phyloP scores from a whole-genome alignment of 345 rosid genomes.

The Populus ilicifolia region DNA sequence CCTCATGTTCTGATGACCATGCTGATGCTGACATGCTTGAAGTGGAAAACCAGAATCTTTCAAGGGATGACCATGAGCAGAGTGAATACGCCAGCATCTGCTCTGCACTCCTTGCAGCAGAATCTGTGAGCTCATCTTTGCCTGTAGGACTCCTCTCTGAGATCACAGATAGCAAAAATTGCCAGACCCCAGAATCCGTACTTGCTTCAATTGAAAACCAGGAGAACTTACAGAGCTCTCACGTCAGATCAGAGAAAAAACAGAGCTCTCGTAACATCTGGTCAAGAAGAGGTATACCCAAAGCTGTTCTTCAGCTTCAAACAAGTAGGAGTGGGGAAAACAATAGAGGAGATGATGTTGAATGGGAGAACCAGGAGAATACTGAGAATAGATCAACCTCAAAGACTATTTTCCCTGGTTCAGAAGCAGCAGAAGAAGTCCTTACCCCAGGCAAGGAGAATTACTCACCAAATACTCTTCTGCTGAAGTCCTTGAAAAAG shows the following conservation, averaged over 20 bases:
- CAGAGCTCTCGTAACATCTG: constrained; percentile 42
- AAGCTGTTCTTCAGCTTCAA: constrained; percentile 47
- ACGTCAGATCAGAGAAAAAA: constrained; percentile 28
- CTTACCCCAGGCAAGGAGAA: constrained; percentile 84
- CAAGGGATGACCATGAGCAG: constrained; percentile 15
- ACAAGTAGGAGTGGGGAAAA: constrained; percentile 48
- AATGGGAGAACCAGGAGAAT: constrained; percentile 25
- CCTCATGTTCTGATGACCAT: background rate
- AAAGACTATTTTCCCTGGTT: constrained; percentile 26
- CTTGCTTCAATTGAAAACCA: constrained; percentile 25
- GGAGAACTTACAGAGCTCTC: constrained; percentile 35
- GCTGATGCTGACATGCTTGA: background rate
- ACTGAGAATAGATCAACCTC: constrained; percentile 25
- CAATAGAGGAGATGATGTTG: constrained; percentile 29
- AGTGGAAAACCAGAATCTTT: constrained; percentile 7
- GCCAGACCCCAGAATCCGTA: constrained; percentile 29
- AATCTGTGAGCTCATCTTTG: constrained; percentile 36
- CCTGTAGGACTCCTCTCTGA: constrained; percentile 17
- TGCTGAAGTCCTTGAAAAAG: constrained; percentile 43
- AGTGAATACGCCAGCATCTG: constrained; percentile 14
- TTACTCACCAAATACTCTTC: constrained; percentile 53
- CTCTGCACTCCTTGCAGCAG: constrained; percentile 19
- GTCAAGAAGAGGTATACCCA: constrained; percentile 80
- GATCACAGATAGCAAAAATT: constrained; percentile 7
- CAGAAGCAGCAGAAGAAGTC: constrained; percentile 46